Conservation (phyloP, 2,329 filamentous ascomycete species). For the Sporothrix brunneoviolacea region DNA sequence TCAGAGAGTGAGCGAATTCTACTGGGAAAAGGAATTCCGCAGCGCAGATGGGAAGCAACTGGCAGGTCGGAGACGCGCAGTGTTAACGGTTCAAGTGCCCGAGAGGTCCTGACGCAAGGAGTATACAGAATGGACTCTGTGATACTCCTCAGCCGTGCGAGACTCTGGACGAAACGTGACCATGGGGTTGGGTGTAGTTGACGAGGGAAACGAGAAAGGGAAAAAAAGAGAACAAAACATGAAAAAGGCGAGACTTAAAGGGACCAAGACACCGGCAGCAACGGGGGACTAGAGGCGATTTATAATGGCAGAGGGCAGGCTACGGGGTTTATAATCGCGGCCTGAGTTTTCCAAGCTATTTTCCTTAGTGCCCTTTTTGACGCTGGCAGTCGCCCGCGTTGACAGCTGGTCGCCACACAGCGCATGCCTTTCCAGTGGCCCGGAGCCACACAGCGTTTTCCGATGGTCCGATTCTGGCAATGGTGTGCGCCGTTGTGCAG, state of each 20-base stretch:
- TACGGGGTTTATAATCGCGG: too few species aligned
- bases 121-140: constrained; percentile 52
- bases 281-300: constrained; percentile 2
- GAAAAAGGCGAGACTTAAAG: background rate
- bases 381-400: too few species aligned
- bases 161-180: constrained; percentile 25
- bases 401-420: too few species aligned
- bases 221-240: background rate
- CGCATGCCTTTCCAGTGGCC: background rate
- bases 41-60: background rate
- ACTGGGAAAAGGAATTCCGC: too few species aligned
- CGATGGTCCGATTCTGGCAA: constrained; percentile 4
- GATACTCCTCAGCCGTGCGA: constrained; percentile 58
- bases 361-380: too few species aligned
- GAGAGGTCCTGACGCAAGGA: constrained; percentile 54
- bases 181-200: constrained; percentile 26
- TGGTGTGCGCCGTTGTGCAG: background rate
- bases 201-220: background rate
- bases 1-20: background rate
- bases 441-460: background rate
- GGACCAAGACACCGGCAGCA: background rate
- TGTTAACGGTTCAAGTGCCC: constrained; percentile 11
- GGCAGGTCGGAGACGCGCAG: background rate
- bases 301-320: background rate
- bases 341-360: too few species aligned